A percentile compares a stretch with the other conserved stretches of the same genome.
Conservation (phyloP, 345 rosid genomes). For the Eutrema japonicum region DNA sequence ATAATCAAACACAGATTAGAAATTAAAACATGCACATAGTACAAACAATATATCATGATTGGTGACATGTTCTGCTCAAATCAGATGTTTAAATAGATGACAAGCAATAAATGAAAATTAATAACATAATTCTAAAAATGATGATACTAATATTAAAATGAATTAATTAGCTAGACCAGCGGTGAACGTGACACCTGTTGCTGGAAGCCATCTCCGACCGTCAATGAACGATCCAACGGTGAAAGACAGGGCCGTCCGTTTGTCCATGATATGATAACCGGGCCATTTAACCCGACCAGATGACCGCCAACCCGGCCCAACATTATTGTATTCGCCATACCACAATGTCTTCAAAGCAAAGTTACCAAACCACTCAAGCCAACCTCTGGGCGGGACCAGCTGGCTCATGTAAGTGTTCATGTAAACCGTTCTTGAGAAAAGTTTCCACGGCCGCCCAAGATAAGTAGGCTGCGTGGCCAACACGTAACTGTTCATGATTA, state of each 20-base stretch:
- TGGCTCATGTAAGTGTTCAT: slow-evolving; percentile 72
- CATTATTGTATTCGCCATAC: slow-evolving; percentile 78
- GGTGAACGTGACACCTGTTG: slow-evolving; percentile 61
- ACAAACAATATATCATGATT: background rate
- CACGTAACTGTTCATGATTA: slow-evolving; percentile 66
- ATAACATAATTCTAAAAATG: background rate
- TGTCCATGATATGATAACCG: slow-evolving; percentile 71
- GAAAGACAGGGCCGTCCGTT: slow-evolving; percentile 57
- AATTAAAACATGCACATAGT: background rate
- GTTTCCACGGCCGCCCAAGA: slow-evolving; percentile 92
- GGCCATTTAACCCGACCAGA: slow-evolving; percentile 73
- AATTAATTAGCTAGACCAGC: slow-evolving; percentile 56
- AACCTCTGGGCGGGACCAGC: slow-evolving; percentile 78
- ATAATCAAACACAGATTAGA: background rate
- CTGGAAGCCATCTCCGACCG: slow-evolving; percentile 72
- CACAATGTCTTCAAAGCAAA: slow-evolving; percentile 70
- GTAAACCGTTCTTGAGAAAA: slow-evolving; percentile 78
- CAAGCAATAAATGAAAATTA: background rate
- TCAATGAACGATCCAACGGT: slow-evolving; percentile 66
- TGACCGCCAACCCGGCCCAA: slow-evolving; percentile 63
- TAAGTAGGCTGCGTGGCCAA: slow-evolving; percentile 69
- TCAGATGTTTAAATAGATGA: slow-evolving; percentile 7
- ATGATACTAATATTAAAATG: background rate
- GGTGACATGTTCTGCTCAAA: background rate
- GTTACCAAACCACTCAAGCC: slow-evolving; percentile 83